phyloP scores from a whole-genome alignment of 106 monocot species.

The Dioscorea zingiberensis region DNA sequence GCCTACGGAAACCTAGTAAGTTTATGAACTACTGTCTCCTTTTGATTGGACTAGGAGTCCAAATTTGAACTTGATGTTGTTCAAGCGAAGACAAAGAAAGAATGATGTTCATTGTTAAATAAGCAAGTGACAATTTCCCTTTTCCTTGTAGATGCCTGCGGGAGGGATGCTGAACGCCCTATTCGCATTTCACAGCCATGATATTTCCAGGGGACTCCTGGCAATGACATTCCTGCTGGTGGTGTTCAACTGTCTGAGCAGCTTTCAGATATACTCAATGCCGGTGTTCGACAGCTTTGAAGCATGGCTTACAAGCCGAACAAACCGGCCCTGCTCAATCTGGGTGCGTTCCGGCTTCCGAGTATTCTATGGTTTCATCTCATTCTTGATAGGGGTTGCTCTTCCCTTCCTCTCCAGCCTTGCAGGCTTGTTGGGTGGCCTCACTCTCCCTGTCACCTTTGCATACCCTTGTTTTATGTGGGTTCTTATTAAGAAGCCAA shows the following conservation, averaged over 20 bases:
- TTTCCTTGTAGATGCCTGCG: slow-evolving; percentile 63
- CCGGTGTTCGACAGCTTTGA: slow-evolving; percentile 98
- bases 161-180: slow-evolving; percentile 86
- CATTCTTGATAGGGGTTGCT: slow-evolving; percentile 77
- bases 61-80: too few relatives aligned
- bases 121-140: not conserved
- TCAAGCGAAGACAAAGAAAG: too few relatives aligned
- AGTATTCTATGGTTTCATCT: slow-evolving; percentile 83
- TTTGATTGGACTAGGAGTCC: too few relatives aligned
- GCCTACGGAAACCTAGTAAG: slow-evolving; percentile 90
- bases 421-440: slow-evolving; percentile 83
- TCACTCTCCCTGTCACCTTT: slow-evolving; percentile 94
- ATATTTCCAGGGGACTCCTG: slow-evolving; percentile 62
- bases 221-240: slow-evolving; percentile 81
- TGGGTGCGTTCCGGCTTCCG: slow-evolving; percentile 92
- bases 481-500: slow-evolving; percentile 88
- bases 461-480: slow-evolving; percentile 99
- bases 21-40: not conserved
- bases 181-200: slow-evolving; percentile 68
- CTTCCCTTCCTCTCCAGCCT: slow-evolving; percentile 84
- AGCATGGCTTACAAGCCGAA: slow-evolving; percentile 77
- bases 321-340: slow-evolving; percentile 81
- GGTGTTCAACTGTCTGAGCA: slow-evolving; percentile 90
- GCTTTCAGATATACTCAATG: slow-evolving; percentile 97
- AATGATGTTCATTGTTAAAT: too few relatives aligned